Evolutionary conservation across 106 monocot genomes (phyloP).

Genomic region (Dactylorhiza incarnata): DNA sequence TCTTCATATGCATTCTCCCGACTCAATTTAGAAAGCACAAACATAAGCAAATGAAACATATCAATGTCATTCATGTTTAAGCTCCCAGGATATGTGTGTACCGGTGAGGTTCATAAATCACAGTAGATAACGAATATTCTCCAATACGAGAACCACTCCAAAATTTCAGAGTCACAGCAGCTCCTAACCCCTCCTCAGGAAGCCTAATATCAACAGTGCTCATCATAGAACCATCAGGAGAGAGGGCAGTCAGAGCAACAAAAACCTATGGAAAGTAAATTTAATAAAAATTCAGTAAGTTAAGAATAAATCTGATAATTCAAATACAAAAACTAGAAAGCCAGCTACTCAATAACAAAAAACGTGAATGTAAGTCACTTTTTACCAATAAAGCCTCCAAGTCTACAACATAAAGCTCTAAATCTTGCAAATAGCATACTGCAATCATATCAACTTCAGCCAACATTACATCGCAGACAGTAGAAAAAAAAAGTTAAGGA

Average conservation of each 20-base stretch:
- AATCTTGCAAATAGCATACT: not conserved
- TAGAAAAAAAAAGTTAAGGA: not conserved
- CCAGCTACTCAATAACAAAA: not conserved
- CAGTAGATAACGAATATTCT: constrained; percentile 64
- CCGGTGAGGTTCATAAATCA: constrained; percentile 98
- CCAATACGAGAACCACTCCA: constrained; percentile 46
- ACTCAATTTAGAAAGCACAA: not conserved
- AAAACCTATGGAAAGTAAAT: constrained; percentile 45
- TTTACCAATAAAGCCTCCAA: not conserved
- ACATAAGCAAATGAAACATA: not conserved
- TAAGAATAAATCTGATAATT: not conserved
- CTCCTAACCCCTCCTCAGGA: constrained; percentile 80
- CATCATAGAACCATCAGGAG: constrained; percentile 71
- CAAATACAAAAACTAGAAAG: not conserved
- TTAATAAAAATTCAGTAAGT: not conserved
- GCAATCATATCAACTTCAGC: not conserved
- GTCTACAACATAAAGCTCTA: not conserved
- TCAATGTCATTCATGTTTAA: not conserved
- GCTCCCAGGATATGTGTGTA: constrained; percentile 10
- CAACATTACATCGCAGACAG: not conserved
- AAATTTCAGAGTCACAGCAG: constrained; percentile 69
- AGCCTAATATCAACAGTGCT: constrained; percentile 84
- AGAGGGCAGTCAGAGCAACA: constrained; percentile 52
- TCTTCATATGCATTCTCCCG: no score
- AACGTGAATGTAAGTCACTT: not conserved